Conservation (phyloP, 371 early-diverging fungal genomes). For the Haplosporangium sp. region DNA sequence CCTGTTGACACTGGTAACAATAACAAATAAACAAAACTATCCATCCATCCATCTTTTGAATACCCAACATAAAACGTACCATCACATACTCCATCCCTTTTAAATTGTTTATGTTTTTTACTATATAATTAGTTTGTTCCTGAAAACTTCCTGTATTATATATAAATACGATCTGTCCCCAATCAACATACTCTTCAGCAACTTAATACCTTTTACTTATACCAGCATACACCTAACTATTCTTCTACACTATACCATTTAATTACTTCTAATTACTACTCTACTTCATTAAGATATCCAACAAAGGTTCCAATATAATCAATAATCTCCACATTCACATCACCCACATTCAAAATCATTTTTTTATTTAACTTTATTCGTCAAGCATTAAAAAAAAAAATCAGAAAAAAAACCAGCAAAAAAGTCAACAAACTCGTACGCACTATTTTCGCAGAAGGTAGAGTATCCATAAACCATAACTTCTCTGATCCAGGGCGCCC, state of each 20-base stretch:
- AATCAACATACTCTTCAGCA: not conserved
- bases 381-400: not conserved
- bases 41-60: not conserved
- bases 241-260: no score
- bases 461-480: no score
- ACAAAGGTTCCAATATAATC: not conserved
- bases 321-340: not conserved
- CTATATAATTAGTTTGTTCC: not conserved
- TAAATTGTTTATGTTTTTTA: no score
- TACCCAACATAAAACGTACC: not conserved
- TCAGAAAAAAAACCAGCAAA: no score
- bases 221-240: not conserved
- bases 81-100: not conserved
- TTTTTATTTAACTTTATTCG: not conserved
- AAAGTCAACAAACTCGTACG: no score
- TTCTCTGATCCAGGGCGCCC: not conserved
- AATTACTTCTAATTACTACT: not conserved
- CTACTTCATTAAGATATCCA: not conserved
- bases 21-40: not conserved
- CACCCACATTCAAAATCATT: not conserved
- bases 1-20: not conserved
- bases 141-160: not conserved
- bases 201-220: not conserved
- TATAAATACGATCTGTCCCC: conserved; percentile 1
- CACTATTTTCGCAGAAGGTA: no score